Base-by-base conservation (phyloP, 176 grass and related monocot species). In the Lolium multiflorum region DNA sequence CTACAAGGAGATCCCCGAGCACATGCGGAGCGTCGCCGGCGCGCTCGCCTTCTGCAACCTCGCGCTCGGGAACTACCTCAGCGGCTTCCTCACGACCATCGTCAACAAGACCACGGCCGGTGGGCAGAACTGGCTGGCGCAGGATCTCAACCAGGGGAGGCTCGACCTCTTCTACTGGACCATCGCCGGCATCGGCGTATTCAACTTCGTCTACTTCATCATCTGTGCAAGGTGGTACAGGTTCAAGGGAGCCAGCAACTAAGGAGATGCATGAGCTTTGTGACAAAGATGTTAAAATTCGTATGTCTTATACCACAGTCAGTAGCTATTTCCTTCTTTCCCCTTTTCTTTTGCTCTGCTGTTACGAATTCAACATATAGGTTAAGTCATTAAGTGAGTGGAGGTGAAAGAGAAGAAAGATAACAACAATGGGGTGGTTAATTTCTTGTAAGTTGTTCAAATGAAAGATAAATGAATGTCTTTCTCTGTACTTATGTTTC, bases 1-100 rank as follows among this genome's bases (percentile, higher is more conserved):
- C 87, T 99, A 99, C 92, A 97, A 94, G 88, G 92, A 99, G 76
- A 94, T 99, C 67, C 97, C 97, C 6, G 97, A 99, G 88, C 94
- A 97, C 92, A 99, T 99, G 97, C 54, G 94, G 70, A 99, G 94
- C 79, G 89, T 99, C 4, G 97, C 94, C 0, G 97, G 97, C 39
- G 92, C 97, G 65, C 88, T 99, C 18, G 88, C 94, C 4, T 99
- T 97, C 88, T 88, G 91, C 81, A 96, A 96, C 79, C 91, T 99
- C 6, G 94, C 97, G 5, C 88, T 93, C 2, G 87, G 94, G 8
- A 94, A 94, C 85, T 99, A 99, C 87, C 85, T 99, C 82, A 99
- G 97, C 26, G 94, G 94, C 0, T 89, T 97, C 84, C 43, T 99
- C 73, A 91, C 96, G 4, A 91, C 84, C 3, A 97, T 93, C 54